Evolutionary conservation across 2,329 filamentous ascomycete genomes (phyloP).

Genomic region (Colletotrichum aenigma): DNA sequence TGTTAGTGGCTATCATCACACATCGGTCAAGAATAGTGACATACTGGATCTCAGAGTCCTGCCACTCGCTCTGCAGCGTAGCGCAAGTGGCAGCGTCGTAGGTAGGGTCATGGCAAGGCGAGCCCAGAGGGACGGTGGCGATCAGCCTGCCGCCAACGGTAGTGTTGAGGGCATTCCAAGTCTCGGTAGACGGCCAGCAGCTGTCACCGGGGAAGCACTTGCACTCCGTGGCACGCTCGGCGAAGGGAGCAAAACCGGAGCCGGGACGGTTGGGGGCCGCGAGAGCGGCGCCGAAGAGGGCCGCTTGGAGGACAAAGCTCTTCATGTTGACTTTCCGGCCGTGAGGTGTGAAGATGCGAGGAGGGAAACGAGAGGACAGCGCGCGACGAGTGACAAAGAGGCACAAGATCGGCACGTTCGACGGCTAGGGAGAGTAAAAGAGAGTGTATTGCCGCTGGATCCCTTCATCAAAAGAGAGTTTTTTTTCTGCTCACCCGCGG

Average conservation of each 20-base stretch:
- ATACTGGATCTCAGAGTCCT: constrained; percentile 47
- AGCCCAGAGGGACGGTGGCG: constrained; percentile 50
- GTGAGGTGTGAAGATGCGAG: background rate
- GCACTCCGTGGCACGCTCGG: constrained; percentile 42
- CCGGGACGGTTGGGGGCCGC: background rate
- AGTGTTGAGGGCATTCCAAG: constrained; percentile 51
- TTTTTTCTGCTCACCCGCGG: background rate
- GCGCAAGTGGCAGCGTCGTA: constrained; percentile 52
- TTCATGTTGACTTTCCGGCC: constrained; percentile 2
- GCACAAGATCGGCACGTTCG: constrained; percentile 1
- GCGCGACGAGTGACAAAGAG: background rate
- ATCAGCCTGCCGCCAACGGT: constrained; percentile 54
- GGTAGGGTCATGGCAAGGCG: constrained; percentile 44
- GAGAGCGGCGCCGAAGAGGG: constrained; percentile 4
- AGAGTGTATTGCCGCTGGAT: background rate
- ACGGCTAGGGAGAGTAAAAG: background rate
- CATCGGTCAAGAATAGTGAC: constrained; percentile 17
- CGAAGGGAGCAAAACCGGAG: background rate
- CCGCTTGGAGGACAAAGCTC: constrained; percentile 10
- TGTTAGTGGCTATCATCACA: background rate
- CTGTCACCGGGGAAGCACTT: constrained; percentile 52
- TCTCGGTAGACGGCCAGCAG: constrained; percentile 49
- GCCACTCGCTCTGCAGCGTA: constrained; percentile 47
- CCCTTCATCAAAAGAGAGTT: constrained; percentile 1
- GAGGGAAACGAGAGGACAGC: background rate